These are phyloP conservation scores for Scalesia atractyloides DNA, from an alignment of 129 eudicot genomes.

Conservation along the genomic window DNA sequence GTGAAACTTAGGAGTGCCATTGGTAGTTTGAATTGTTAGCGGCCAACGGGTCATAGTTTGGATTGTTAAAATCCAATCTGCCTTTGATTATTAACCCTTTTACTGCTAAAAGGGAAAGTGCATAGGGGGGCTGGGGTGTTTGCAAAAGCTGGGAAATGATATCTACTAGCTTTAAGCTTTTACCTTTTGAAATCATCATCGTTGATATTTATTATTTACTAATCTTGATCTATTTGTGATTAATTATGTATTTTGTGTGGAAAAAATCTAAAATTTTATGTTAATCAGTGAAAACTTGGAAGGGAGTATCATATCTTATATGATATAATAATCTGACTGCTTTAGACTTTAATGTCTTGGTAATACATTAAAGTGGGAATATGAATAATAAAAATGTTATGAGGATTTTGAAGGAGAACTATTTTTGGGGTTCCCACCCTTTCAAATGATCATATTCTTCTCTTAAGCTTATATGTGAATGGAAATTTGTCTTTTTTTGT, in stretches of 20 bases:
- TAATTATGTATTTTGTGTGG: neutral
- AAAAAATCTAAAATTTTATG: neutral
- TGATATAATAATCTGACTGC: neutral
- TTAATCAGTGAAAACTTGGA: slow-evolving; percentile 8
- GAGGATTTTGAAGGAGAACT: neutral
- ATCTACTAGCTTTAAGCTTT: neutral
- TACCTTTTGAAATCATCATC: neutral
- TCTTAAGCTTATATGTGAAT: neutral
- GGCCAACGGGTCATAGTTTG: too few relatives aligned
- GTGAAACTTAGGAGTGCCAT: too few relatives aligned
- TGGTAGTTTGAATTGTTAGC: too few relatives aligned
- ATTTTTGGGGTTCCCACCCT: neutral
- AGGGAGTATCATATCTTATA: neutral
- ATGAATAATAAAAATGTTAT: neutral
- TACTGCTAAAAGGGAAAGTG: too few relatives aligned
- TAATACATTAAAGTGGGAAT: neutral
- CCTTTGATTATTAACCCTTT: too few relatives aligned
- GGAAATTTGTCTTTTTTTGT: neutral
- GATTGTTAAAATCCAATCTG: too few relatives aligned
- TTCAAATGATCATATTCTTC: neutral
- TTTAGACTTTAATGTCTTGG: neutral
- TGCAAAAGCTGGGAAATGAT: neutral
- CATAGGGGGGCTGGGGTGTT: neutral
- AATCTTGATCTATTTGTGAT: neutral
- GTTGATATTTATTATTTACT: neutral